Conservation (phyloP, 2,329 filamentous ascomycete species). For the Aspergillus persii region DNA sequence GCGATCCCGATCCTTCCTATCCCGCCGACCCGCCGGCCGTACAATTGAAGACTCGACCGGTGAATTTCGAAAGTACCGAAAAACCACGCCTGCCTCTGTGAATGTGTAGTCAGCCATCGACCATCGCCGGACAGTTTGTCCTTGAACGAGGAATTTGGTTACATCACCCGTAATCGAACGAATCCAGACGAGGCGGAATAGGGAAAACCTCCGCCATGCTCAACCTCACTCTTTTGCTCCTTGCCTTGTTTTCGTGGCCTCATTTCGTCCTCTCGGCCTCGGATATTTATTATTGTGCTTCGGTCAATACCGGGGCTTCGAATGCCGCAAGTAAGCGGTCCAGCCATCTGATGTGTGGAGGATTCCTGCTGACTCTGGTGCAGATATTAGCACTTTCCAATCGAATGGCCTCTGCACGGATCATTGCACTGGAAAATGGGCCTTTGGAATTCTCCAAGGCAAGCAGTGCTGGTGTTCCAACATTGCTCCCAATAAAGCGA, state of each 20-base stretch:
- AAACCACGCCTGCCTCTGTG: background rate
- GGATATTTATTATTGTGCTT: constrained; percentile 42
- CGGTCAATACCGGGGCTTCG: constrained; percentile 44
- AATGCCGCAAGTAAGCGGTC: constrained; percentile 35
- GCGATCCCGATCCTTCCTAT: background rate
- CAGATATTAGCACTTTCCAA: constrained; percentile 42
- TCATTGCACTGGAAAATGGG: constrained; percentile 42
- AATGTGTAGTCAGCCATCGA: background rate
- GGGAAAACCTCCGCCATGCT: constrained; percentile 20
- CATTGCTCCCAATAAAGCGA: constrained; percentile 39
- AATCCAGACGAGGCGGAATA: background rate
- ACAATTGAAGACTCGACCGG: background rate
- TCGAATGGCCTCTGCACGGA: constrained; percentile 45
- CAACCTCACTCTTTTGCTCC: constrained; percentile 17
- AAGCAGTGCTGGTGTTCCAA: constrained; percentile 51
- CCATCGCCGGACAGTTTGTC: background rate
- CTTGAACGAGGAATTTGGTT: background rate
- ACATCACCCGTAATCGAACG: background rate
- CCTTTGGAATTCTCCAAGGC: constrained; percentile 47
- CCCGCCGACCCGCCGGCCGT: background rate
- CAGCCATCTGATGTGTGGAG: background rate
- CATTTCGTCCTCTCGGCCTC: constrained; percentile 23
- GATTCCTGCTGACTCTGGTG: constrained; percentile 5
- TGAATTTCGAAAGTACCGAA: background rate
- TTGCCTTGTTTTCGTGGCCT: constrained; percentile 28